Conservation (phyloP, 176 grass and related monocot genomes). For the Eleusine coracana region DNA sequence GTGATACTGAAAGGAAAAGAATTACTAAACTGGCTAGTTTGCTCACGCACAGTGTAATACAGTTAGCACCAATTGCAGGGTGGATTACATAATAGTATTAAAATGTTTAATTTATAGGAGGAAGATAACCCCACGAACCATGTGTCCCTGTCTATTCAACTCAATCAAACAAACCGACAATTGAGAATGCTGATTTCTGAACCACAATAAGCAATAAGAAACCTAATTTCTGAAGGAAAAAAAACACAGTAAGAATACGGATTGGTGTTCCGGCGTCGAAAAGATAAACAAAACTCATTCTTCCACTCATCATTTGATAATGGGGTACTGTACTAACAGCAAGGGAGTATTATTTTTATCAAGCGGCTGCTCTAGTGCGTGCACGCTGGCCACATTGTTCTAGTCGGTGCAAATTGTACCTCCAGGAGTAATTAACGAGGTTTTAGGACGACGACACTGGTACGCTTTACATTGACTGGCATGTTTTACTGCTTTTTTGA, state of each 20-base stretch:
- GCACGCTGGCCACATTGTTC: slow-evolving; percentile 26
- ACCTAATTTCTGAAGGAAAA: not conserved
- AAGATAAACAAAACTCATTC: not conserved
- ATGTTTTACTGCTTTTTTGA: slow-evolving; percentile 20
- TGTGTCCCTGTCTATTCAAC: not conserved
- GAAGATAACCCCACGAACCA: not conserved
- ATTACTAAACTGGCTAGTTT: too few relatives aligned
- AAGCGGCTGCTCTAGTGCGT: not conserved
- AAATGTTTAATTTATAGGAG: not conserved
- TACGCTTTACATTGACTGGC: not conserved
- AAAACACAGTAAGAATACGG: not conserved
- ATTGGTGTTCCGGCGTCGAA: not conserved
- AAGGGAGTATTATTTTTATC: not conserved
- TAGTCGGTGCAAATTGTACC: not conserved
- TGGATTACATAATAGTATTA: too few relatives aligned
- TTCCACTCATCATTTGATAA: slow-evolving; percentile 28
- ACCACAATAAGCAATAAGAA: not conserved
- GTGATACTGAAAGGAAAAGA: not conserved
- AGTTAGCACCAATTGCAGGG: not conserved
- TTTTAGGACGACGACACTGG: slow-evolving; percentile 19
- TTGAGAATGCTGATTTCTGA: not conserved
- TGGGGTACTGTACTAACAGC: slow-evolving; percentile 12
- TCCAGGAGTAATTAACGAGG: not conserved
- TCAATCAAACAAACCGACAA: not conserved
- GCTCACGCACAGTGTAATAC: too few relatives aligned